Conservation (phyloP, 2,329 filamentous ascomycete genomes). For the Claviceps maximensis region DNA sequence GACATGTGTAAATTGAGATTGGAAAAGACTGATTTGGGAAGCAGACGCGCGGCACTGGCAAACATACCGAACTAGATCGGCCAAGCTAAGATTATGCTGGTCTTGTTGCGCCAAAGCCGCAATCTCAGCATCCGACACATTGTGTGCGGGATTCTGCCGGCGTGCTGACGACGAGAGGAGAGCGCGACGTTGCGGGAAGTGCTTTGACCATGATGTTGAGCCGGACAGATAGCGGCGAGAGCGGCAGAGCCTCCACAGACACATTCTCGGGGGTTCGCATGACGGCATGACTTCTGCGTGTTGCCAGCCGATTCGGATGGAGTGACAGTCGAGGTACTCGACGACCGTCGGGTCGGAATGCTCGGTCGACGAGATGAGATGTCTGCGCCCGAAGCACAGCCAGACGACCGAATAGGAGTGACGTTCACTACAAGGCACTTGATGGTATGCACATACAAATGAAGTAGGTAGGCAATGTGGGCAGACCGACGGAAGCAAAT, state of each 20-base stretch:
- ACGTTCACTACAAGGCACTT: too few species aligned
- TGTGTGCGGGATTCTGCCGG: background rate
- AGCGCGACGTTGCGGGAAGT: background rate
- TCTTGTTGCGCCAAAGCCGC: slow-evolving; percentile 62
- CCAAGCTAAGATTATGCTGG: slow-evolving; percentile 69
- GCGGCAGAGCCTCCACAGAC: slow-evolving; percentile 1
- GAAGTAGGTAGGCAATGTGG: too few species aligned
- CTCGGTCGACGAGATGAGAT: too few species aligned
- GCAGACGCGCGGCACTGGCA: background rate
- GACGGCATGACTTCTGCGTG: slow-evolving; percentile 5
- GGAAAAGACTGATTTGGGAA: background rate
- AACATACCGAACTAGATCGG: slow-evolving; percentile 72
- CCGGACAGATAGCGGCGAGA: background rate
- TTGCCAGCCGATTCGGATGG: too few species aligned
- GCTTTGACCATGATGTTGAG: background rate
- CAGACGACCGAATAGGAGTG: too few species aligned
- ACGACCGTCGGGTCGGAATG: too few species aligned
- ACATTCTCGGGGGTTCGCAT: slow-evolving; percentile 4
- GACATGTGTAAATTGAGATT: too few species aligned
- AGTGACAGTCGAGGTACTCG: too few species aligned
- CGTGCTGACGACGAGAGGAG: background rate
- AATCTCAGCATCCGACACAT: slow-evolving; percentile 60
- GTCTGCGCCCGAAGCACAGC: too few species aligned
- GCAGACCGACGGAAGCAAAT: too few species aligned
- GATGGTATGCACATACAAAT: too few species aligned